Conservation (phyloP, 73 alveolate genomes). For the Loxodes magnus region DNA sequence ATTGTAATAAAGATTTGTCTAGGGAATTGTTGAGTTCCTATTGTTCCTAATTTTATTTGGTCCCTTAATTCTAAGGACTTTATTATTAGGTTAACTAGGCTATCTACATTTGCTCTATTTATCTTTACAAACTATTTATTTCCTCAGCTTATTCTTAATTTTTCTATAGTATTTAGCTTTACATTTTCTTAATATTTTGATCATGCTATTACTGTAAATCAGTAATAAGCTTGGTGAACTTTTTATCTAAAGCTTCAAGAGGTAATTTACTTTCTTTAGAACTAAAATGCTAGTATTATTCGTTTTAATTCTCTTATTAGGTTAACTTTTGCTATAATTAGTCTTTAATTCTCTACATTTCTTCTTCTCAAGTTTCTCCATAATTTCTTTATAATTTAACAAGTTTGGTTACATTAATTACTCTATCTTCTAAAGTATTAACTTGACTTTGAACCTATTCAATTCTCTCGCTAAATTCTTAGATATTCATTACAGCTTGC, state of each 20-base stretch:
- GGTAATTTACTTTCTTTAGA: neutral
- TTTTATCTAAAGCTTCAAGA: neutral
- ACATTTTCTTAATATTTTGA: neutral
- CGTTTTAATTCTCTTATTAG: neutral
- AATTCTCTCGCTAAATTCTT: constrained; percentile 31
- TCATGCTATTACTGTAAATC: neutral
- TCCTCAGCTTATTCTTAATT: neutral
- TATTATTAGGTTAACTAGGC: too few relatives aligned
- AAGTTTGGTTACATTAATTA: constrained; percentile 21
- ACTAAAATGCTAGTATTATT: neutral
- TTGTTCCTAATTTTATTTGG: neutral
- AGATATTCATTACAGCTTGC: constrained; percentile 17
- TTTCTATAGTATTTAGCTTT: neutral
- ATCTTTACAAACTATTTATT: neutral
- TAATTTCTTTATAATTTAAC: constrained; percentile 23
- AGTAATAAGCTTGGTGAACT: neutral
- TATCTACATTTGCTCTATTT: neutral
- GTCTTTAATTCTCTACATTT: neutral
- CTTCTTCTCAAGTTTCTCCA: constrained; percentile 32
- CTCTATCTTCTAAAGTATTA: constrained; percentile 22
- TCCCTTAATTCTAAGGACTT: too few relatives aligned
- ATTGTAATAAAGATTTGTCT: neutral
- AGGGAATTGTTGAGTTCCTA: neutral
- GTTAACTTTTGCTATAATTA: neutral
- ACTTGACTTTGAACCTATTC: constrained; percentile 16